Evolutionary conservation across 108 stramenopile genomes (phyloP).

Genomic region (Hondaea fermentalgiana): DNA sequence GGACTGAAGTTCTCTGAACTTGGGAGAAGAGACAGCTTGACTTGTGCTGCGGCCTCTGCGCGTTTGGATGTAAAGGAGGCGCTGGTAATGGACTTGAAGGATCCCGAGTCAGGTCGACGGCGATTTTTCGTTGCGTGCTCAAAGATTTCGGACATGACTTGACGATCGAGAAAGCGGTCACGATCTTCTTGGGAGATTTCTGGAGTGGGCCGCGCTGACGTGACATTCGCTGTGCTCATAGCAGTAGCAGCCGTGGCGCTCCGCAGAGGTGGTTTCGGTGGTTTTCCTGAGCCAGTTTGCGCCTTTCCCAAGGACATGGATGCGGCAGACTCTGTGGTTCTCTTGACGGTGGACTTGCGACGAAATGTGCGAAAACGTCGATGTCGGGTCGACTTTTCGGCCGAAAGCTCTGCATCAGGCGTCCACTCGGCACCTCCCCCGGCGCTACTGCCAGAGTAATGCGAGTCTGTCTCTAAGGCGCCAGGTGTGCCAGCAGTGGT

Average conservation of each 20-base stretch:
- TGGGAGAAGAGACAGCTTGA: neutral
- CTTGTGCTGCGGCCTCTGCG: neutral
- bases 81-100: neutral
- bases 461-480: too few species aligned
- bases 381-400: neutral
- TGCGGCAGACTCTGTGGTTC: too few species aligned
- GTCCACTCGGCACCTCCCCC: too few species aligned
- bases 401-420: neutral
- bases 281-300: too few species aligned
- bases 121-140: neutral
- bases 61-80: neutral
- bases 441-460: too few species aligned
- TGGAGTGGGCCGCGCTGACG: neutral
- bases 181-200: neutral
- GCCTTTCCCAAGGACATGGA: too few species aligned
- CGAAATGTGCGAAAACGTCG: neutral
- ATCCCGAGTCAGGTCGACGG: neutral
- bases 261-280: too few species aligned
- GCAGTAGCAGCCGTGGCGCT: neutral
- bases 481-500: too few species aligned
- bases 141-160: neutral
- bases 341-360: neutral
- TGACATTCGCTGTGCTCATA: neutral
- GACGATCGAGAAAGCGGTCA: neutral
- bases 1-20: neutral